Evolutionary conservation across 768 basidiomycete genomes (phyloP).

Genomic region (Hebeloma cylindrosporum): DNA sequence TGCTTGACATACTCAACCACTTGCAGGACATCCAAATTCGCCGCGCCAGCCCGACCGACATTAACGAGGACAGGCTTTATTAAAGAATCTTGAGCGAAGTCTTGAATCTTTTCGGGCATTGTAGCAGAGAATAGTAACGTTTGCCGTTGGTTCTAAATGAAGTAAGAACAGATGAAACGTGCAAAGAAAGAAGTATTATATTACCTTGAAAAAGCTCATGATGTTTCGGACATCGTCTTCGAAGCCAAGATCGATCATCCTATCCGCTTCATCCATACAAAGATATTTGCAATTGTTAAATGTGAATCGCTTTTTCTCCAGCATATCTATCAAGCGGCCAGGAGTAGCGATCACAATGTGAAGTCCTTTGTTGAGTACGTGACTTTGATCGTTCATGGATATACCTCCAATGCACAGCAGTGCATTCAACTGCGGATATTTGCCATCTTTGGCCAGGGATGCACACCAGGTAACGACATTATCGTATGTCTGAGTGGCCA

Average conservation of each 20-base stretch:
- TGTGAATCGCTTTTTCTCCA: slow-evolving; percentile 92
- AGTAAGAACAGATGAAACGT: slow-evolving; percentile 4
- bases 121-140: slow-evolving; percentile 97
- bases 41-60: slow-evolving; percentile 96
- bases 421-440: slow-evolving; percentile 84
- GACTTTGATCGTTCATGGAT: slow-evolving; percentile 96
- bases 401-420: slow-evolving; percentile 97
- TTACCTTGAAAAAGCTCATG: slow-evolving; percentile 97
- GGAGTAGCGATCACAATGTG: slow-evolving; percentile 98
- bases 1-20: slow-evolving; percentile 99
- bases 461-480: slow-evolving; percentile 86
- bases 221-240: slow-evolving; percentile 99
- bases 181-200: background rate
- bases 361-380: slow-evolving; percentile 85
- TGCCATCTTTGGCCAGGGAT: slow-evolving; percentile 74
- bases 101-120: slow-evolving; percentile 98
- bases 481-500: slow-evolving; percentile 96
- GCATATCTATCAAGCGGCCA: slow-evolving; percentile 95
- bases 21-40: slow-evolving; percentile 93
- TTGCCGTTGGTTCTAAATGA: slow-evolving; percentile 85
- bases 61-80: slow-evolving; percentile 94
- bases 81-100: slow-evolving; percentile 96
- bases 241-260: slow-evolving; percentile 99
- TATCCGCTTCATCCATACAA: slow-evolving; percentile 99
- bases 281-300: slow-evolving; percentile 94